Evolutionary conservation across 106 monocot species (phyloP), one percentile per base, ranked within the genome.

Genomic region (Ottelia alismoides): DNA sequence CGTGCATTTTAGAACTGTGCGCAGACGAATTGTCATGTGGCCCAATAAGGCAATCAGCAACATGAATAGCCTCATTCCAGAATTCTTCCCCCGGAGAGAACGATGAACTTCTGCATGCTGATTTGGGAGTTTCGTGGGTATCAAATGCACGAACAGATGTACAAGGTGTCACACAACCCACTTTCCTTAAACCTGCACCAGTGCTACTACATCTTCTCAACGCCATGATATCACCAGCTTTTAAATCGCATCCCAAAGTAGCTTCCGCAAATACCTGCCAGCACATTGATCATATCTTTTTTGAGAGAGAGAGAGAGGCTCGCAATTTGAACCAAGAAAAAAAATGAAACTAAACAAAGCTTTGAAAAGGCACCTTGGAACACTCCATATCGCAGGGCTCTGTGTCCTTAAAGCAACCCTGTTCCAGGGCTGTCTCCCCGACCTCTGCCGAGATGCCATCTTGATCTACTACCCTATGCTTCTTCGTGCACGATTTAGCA

Each of bases 41-140:
- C 66, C 22, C 32, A 68, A 52, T 45, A 26, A 98, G 61, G 49
- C 74, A 63, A 72, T 98, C 98, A 49, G 72, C 98, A 69, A 85
- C 79, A 55, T 98, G 60, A 64, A 98, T 83, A n/a, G 98, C 98
- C 50, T 90, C 90, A 51, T 77, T 77, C 98, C 98, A 98, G 52
- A 98, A 98, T 22, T 98, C 98, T 22, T 86, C 98, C 25, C 98
- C 98, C 2, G 98, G 98, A 32, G 98, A 98, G 47, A 79, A 64
- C 45, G 70, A 59, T n/a, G 84, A 88, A 60, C 69, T 75, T 65
- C 72, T 73, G 4, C 60, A 79, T 21, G 47, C 54, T 60, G 85
- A 79, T 59, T 62, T 79, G 21, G 90, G 85, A 11, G 84, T 84
- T 55, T 72, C 68, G 25, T 23, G 31, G 28, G 43, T 30, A 53